A percentile compares a stretch with the other conserved stretches of the same genome.
phyloP scores from a whole-genome alignment of 78 protist genomes.

The Guillardia theta region DNA sequence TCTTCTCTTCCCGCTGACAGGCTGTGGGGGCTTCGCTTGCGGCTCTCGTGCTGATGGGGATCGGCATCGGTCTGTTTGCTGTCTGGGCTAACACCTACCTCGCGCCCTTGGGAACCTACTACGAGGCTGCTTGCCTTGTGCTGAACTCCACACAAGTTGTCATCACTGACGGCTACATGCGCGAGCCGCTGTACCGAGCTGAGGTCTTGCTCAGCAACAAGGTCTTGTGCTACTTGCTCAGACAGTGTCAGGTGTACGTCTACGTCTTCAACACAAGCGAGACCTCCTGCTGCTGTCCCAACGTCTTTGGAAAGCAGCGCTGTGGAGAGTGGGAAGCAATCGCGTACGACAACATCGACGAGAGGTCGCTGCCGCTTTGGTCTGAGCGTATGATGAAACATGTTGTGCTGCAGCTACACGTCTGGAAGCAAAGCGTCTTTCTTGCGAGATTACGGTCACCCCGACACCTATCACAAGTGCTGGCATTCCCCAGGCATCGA shows the following conservation, averaged over 20 bases:
- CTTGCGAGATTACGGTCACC: neutral
- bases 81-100: neutral
- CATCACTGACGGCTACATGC: neutral
- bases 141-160: neutral
- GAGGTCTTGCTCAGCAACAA: neutral
- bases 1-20: too few species aligned
- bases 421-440: neutral
- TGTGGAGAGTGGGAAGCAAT: neutral
- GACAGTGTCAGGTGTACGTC: neutral
- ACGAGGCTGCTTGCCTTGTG: neutral
- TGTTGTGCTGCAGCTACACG: neutral
- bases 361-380: neutral
- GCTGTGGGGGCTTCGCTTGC: too few species aligned
- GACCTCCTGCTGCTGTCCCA: neutral
- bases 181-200: neutral
- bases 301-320: neutral
- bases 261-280: neutral
- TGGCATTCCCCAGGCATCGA: neutral
- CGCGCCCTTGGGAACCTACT: neutral
- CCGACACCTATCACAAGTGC: neutral
- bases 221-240: neutral
- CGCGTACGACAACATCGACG: neutral
- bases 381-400: neutral
- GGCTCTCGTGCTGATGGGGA: too few species aligned
- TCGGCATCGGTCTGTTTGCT: too few species aligned